A percentile compares a stretch with the other conserved stretches of the same genome.
Evolutionary conservation across 768 basidiomycete species (phyloP).

Genomic region (Nidularia sp.): DNA sequence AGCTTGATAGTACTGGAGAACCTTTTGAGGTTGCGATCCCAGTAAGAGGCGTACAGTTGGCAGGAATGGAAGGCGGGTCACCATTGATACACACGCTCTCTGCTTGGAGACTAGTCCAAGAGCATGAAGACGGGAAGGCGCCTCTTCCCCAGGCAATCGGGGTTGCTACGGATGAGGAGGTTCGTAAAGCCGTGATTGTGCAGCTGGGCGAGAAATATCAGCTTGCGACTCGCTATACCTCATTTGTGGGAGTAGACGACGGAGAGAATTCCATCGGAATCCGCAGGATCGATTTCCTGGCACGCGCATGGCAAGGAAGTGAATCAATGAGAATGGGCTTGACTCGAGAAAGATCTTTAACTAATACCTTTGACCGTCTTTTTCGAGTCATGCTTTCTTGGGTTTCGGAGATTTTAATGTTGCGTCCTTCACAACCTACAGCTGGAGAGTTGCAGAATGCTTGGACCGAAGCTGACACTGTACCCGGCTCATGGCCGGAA

Average conservation of each 20-base stretch:
- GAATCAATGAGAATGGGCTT: too few species aligned
- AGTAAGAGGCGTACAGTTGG: slow-evolving; percentile 22
- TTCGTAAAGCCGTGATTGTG: slow-evolving; percentile 41
- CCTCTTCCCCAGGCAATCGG: slow-evolving; percentile 24
- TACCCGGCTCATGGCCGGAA: background rate
- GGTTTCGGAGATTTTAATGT: background rate
- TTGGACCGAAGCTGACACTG: background rate
- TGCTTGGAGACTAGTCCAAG: slow-evolving; percentile 51
- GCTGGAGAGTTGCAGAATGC: background rate
- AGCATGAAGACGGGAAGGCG: slow-evolving; percentile 32
- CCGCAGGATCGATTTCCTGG: background rate
- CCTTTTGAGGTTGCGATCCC: slow-evolving; percentile 25
- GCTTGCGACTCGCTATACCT: slow-evolving; percentile 47
- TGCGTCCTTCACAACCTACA: background rate
- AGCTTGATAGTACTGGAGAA: slow-evolving; percentile 25
- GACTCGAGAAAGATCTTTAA: too few species aligned
- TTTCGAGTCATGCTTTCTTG: too few species aligned
- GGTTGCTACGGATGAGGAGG: slow-evolving; percentile 23
- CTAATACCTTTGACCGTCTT: too few species aligned
- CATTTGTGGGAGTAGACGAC: slow-evolving; percentile 49
- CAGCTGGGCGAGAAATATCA: slow-evolving; percentile 48
- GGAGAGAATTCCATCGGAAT: background rate
- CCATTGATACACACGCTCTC: slow-evolving; percentile 50
- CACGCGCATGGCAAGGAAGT: background rate
- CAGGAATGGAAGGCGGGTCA: slow-evolving; percentile 24